phyloP scores from a whole-genome alignment of 495 filamentous ascomycete genomes.

The Trichoderma virens region DNA sequence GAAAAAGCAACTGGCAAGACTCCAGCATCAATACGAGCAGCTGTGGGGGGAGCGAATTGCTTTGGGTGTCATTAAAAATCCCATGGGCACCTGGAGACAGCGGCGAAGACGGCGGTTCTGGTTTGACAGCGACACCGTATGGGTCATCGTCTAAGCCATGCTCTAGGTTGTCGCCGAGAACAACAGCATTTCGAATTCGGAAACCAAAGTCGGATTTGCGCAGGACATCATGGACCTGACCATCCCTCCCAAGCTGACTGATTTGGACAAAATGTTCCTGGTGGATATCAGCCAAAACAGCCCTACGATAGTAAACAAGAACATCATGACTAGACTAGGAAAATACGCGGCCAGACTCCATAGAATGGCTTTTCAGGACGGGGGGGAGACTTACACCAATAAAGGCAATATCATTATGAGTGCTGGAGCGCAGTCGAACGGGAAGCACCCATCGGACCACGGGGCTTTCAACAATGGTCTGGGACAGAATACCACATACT shows the following conservation, averaged over 20 bases:
- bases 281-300: conserved; percentile 20
- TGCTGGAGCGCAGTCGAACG: conserved; percentile 58
- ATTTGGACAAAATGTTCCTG: conserved; percentile 63
- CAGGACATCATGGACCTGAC: conserved; percentile 60
- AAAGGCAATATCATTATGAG: conserved; percentile 84
- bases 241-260: conserved; percentile 54
- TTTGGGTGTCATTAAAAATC: conserved; percentile 8
- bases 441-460: conserved; percentile 73
- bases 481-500: conserved; percentile 61
- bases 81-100: background rate
- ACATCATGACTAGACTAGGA: background rate
- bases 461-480: conserved; percentile 68
- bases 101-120: background rate
- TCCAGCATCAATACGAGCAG: conserved; percentile 66
- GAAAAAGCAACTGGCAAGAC: conserved; percentile 59
- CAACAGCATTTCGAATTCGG: conserved; percentile 55
- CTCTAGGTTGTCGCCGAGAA: conserved; percentile 41
- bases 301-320: background rate
- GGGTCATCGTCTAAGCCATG: conserved; percentile 17
- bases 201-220: conserved; percentile 69
- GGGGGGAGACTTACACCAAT: conserved; percentile 54
- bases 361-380: background rate
- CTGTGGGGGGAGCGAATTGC: conserved; percentile 56
- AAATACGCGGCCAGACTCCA: background rate
- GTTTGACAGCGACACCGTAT: background rate